Conservation (phyloP, 2,329 filamentous ascomycete species). For the Gaeumannomyces sp. region DNA sequence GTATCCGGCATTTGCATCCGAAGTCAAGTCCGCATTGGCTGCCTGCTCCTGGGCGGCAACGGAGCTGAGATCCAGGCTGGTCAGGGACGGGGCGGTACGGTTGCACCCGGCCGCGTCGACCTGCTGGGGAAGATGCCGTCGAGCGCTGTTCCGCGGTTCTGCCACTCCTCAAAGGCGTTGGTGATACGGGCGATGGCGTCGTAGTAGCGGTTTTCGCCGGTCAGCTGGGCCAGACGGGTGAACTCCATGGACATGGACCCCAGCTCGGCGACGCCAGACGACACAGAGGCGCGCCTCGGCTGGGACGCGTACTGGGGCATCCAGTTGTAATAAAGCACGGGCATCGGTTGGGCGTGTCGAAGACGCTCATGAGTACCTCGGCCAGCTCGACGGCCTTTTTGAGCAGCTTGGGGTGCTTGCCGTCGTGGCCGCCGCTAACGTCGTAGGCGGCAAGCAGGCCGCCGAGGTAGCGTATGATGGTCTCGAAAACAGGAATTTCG, state of each 20-base stretch:
- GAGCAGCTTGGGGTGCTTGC: slow-evolving; percentile 59
- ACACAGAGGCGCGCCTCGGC: slow-evolving; percentile 53
- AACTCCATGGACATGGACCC: slow-evolving; percentile 84
- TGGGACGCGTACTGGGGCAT: slow-evolving; percentile 57
- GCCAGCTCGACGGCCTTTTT: slow-evolving; percentile 75
- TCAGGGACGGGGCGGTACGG: slow-evolving; percentile 34
- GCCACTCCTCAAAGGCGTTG: slow-evolving; percentile 68
- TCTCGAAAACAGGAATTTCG: slow-evolving; percentile 88
- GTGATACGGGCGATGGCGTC: slow-evolving; percentile 85
- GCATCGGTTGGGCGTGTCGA: slow-evolving; percentile 96
- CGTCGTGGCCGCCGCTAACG: slow-evolving; percentile 57
- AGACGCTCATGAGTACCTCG: slow-evolving; percentile 73
- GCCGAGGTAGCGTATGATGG: slow-evolving; percentile 84
- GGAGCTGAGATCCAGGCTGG: slow-evolving; percentile 23
- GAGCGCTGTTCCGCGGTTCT: slow-evolving; percentile 61
- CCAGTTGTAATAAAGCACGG: slow-evolving; percentile 75
- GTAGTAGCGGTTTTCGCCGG: slow-evolving; percentile 75
- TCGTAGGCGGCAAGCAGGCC: slow-evolving; percentile 84
- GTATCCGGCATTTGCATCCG: slow-evolving; percentile 24
- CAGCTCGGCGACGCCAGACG: slow-evolving; percentile 61
- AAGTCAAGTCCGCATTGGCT: slow-evolving; percentile 18
- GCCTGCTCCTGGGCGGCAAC: slow-evolving; percentile 30
- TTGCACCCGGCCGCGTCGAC: slow-evolving; percentile 79
- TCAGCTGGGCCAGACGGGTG: slow-evolving; percentile 80
- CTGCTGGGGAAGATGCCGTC: slow-evolving; percentile 71